Percentiles rank a stretch among this genome's conserved stretches.
Evolutionary conservation across 306 rosid species (phyloP).

Genomic region (Cucumis sativus): Cucumber_9930_V3 NC_026655.2:31037501-31038000

Average conservation of each 20-base stretch:
- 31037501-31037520: constrained; percentile 9
- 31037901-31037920: constrained; percentile 80
- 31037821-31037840: constrained; percentile 90
- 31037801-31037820: constrained; percentile 83
- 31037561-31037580: constrained; percentile 5
- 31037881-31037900: constrained; percentile 82
- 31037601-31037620: neutral
- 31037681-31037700: constrained; percentile 81
- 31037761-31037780: constrained; percentile 20
- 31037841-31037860: constrained; percentile 73
- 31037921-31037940: neutral
- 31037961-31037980: neutral
- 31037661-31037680: constrained; percentile 71
- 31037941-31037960: neutral
- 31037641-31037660: constrained; percentile 98
- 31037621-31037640: constrained; percentile 21
- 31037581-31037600: neutral
- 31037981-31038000: neutral
- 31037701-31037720: constrained; percentile 88
- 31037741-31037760: neutral
- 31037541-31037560: constrained; percentile 88
- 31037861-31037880: constrained; percentile 61
- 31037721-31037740: constrained; percentile 40
- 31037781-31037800: constrained; percentile 33
- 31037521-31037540: constrained; percentile 27